Evolutionary conservation across 192 early-diverging fungal species (phyloP), one percentile per base, ranked within the genome.

Genomic region (Coemansia sp.): DNA sequence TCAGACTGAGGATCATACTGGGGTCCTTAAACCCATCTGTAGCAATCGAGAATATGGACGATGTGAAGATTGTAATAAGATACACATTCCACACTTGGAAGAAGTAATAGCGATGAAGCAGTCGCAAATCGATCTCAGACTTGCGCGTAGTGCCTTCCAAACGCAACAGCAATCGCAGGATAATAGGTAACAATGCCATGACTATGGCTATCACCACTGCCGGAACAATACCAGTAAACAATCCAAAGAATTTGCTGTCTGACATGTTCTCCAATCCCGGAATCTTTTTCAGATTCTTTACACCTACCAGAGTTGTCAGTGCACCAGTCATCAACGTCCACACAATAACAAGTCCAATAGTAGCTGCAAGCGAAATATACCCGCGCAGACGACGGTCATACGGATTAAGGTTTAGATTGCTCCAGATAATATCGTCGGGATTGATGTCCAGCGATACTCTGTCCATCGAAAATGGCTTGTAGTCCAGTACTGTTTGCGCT

Each of bases 11-110:
- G 9, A 85, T 76, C 8, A 64, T 68, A 0, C 60, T 75, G 1
- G 76, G 78, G 10, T 73, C 49, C 5, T 60, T 53, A 49, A 65
- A 19, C 8, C 79, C 65, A 18, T 71, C 57, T 41, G 62, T 16
- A 61, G 69, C 54, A 67, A 68, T 67, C 21, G 62, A 47, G n/a
- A 91, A 57, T 38, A 93, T 71, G 3, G 90, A 88, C 30, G 83
- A 84, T 5, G 90, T 84, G 54, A 95, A 76, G 21, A 93, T 90
- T 8, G 88, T 87, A 8, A 94, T 86, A 7, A 94, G 68, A 21
- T 95, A 85, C 5, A 95, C 86, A 73, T 92, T 90, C 62, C 93
- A 82, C 55, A 92, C 91, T 73, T 90, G 82, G 73, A 94, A 94
- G 63, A 90, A 87, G 69, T 87, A 95, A 82, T 87, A 94, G 52